Evolutionary conservation across 768 basidiomycete genomes (phyloP), one percentile per base, ranked within the genome.

Genomic region (Russula lepida): DNA sequence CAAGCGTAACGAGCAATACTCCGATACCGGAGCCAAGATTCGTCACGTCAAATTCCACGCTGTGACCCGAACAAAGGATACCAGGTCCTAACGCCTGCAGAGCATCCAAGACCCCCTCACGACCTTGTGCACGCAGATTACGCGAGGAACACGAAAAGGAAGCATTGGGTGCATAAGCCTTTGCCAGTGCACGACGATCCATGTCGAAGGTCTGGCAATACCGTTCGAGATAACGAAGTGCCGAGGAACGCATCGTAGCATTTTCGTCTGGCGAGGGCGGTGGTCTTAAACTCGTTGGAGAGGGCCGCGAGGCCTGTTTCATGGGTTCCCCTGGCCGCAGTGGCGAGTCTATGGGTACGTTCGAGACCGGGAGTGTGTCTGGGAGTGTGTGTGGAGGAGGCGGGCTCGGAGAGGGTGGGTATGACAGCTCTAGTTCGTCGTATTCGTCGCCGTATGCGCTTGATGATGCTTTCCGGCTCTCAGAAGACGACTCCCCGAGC

Each of bases 131-230:
- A n/a, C 39, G 44, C 32, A 64, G 30, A 28, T 21, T 48, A 8
- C 50, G 51, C 27, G 56, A 39, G 39, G 49, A 21, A 44, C 63
- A 64, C 30, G 63, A 64, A n/a, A 64, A 64, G 3, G 21, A 2
- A 7, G 63, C 63, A 23, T 64, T 46, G 9, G 33, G 37, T 8
- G 60, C 23, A 32, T 64, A 64, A 30, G 43, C 46, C 5, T 27
- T 46, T 1, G 60, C 49, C 3, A 64, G 63, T 46, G 35, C 55
- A n/a, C 35, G 41, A 19, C 46, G 60, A 25, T 63, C 60, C 37
- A 6, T 28, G 51, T 64, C 63, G 32, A 64, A 63, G 8, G 51
- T 62, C 51, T 32, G 49, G 25, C 21, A 54, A 28, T 64, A 64
- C 28, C 46, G 44, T 28, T 62, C 28, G 46, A 62, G 43, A 17